Evolutionary conservation across 345 rosid species (phyloP).

Genomic region (Moricandia moricandioides): DNA sequence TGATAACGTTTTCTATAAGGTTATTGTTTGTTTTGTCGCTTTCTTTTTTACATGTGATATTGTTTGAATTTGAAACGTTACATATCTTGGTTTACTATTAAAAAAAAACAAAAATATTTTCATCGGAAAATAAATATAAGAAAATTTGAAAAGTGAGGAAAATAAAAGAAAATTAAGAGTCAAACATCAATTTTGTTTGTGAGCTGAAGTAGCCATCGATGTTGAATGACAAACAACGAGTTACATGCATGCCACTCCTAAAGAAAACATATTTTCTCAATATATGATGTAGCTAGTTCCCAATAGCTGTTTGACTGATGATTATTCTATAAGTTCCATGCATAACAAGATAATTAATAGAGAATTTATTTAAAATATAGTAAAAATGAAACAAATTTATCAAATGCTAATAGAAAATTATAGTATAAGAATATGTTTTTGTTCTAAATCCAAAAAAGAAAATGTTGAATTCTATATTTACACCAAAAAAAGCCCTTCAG

Average conservation of each 20-base stretch:
- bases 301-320: background rate
- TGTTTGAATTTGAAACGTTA: background rate
- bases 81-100: background rate
- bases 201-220: conserved; percentile 7
- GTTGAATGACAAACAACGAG: conserved; percentile 7
- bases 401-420: background rate
- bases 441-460: background rate
- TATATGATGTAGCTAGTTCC: background rate
- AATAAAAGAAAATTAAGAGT: background rate
- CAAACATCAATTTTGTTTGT: background rate
- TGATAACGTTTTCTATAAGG: background rate
- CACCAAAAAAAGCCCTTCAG: background rate
- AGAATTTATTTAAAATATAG: background rate
- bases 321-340: background rate
- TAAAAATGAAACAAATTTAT: background rate
- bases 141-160: background rate
- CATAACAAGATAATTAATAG: background rate
- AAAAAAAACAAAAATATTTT: background rate
- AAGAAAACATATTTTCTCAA: background rate
- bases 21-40: background rate
- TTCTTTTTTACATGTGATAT: background rate
- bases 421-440: background rate
- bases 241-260: background rate
- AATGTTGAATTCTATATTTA: background rate
- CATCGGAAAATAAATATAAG: background rate